These are phyloP conservation scores for Candida neerlandica DNA, from an alignment of 1,139 yeast genomes.

Conservation along the genomic window DNA sequence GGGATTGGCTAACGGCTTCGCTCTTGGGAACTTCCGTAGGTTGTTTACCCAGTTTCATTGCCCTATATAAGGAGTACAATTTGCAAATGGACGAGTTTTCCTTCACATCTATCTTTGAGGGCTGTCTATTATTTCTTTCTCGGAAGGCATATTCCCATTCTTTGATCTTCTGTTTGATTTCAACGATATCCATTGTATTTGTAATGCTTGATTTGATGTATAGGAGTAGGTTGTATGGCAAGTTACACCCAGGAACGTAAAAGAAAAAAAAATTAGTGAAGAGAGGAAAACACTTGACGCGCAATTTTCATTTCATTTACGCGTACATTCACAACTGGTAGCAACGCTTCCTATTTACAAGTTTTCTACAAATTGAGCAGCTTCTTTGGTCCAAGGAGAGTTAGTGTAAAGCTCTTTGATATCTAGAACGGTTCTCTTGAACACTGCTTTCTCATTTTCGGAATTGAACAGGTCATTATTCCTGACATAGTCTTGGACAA, in stretches of 20 bases:
- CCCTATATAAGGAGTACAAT: conserved; percentile 30
- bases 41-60: conserved; percentile 14
- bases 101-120: conserved; percentile 57
- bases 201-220: neutral
- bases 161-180: conserved; percentile 52
- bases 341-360: conserved; percentile 12
- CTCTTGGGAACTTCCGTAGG: neutral
- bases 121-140: conserved; percentile 46
- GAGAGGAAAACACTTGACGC: neutral
- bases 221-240: neutral
- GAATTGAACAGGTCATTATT: conserved; percentile 21
- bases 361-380: conserved; percentile 12
- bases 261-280: neutral
- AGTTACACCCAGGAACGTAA: neutral
- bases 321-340: conserved; percentile 4
- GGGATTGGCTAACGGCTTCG: conserved; percentile 4
- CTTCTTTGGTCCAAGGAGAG: conserved; percentile 17
- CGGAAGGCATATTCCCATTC: conserved; percentile 62
- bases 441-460: conserved; percentile 24
- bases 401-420: conserved; percentile 18
- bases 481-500: conserved; percentile 24
- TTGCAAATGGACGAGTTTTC: conserved; percentile 41
- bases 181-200: conserved; percentile 11
- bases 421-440: conserved; percentile 22
- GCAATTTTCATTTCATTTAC: conserved; percentile 1